A percentile compares a stretch with the other conserved stretches of the same genome.
phyloP scores from a whole-genome alignment of 2,329 filamentous ascomycete genomes.

The Fusarium dlaminii region DNA sequence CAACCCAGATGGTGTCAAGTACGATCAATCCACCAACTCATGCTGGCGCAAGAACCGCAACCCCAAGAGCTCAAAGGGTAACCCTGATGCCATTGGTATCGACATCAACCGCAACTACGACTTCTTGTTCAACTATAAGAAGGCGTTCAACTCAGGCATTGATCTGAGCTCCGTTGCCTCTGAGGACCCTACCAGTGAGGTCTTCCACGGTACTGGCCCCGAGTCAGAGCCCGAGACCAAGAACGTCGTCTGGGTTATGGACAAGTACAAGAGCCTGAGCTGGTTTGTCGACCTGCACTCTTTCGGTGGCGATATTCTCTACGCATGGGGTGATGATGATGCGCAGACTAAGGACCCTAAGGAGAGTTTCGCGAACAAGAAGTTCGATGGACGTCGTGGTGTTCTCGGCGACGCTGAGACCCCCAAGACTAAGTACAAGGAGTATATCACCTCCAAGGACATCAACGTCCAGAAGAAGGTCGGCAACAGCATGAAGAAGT shows the following conservation, averaged over 20 bases:
- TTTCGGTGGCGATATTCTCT: conserved; percentile 60
- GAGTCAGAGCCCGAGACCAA: conserved; percentile 67
- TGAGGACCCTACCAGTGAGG: conserved; percentile 53
- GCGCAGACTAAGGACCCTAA: conserved; percentile 55
- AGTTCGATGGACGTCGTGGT: conserved; percentile 62
- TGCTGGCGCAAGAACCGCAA: conserved; percentile 69
- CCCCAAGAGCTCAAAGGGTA: conserved; percentile 48
- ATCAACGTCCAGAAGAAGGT: conserved; percentile 46
- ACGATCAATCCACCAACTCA: conserved; percentile 58
- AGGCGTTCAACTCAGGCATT: conserved; percentile 53
- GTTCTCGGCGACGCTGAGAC: conserved; percentile 50
- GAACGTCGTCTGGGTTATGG: conserved; percentile 62
- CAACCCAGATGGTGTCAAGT: conserved; percentile 64
- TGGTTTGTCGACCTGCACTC: conserved; percentile 71
- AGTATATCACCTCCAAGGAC: conserved; percentile 56
- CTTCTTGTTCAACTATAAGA: conserved; percentile 64
- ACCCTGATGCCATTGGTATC: conserved; percentile 53
- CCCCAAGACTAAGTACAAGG: conserved; percentile 51
- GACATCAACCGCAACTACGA: conserved; percentile 68
- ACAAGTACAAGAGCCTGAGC: conserved; percentile 58
- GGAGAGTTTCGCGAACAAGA: conserved; percentile 63
- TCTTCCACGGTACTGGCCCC: conserved; percentile 60
- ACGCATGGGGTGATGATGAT: conserved; percentile 66
- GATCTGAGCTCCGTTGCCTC: conserved; percentile 50
- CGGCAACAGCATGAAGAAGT: conserved; percentile 47